Evolutionary conservation across 768 basidiomycete species (phyloP).

Genomic region (Postia placenta): DNA sequence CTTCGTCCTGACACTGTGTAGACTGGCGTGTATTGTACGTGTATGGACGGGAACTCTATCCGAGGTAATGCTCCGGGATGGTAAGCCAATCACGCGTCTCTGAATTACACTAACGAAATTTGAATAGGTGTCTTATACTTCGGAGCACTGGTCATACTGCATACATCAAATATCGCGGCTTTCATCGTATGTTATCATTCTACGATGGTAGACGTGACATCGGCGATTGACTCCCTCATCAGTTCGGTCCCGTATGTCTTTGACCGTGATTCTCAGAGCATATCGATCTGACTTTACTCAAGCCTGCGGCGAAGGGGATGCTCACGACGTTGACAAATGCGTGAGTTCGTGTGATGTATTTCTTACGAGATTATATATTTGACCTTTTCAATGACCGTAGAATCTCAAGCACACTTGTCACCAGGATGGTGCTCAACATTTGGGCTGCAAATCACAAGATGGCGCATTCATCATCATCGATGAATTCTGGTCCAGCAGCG

Average conservation of each 20-base stretch:
- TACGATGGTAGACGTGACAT: neutral
- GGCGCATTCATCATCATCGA: too few relatives aligned
- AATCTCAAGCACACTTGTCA: neutral
- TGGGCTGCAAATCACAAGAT: neutral
- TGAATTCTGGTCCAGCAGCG: too few relatives aligned
- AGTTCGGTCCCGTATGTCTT: neutral
- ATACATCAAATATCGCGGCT: neutral
- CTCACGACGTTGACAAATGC: neutral
- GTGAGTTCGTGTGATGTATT: neutral
- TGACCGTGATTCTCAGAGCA: neutral
- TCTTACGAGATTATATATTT: neutral
- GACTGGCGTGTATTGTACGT: neutral
- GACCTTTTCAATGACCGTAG: neutral
- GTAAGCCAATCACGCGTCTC: neutral
- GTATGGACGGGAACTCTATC: neutral
- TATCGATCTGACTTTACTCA: neutral
- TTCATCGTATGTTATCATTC: neutral
- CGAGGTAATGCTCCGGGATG: neutral
- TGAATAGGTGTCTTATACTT: neutral
- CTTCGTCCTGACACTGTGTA: neutral
- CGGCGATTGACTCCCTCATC: neutral
- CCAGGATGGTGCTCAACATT: neutral
- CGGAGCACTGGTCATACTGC: neutral
- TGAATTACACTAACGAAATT: neutral
- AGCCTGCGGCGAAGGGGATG: neutral